Base-by-base conservation (phyloP, 768 basidiomycete genomes). In the Mycena maculata region DNA sequence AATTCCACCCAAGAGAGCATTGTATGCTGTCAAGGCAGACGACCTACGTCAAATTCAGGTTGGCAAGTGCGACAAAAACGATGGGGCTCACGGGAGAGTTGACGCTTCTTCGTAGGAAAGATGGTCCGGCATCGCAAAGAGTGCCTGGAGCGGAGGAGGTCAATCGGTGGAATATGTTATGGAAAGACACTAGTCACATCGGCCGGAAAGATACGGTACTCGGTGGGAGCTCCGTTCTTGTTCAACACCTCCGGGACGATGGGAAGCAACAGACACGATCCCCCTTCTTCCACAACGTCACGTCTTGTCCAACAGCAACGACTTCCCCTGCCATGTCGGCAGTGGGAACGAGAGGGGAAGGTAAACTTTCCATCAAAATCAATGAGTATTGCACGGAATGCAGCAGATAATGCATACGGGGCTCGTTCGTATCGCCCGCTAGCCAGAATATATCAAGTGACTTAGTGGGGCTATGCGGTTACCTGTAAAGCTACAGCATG, bases 1-100 rank as follows among this genome's bases (percentile, higher is more conserved):
- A 0, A 81, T 79, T 4, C 88, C 87, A 66, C 81, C 71, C n/a
- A n/a, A n/a, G 52, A 91, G 76, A 6, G 85, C 85, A 66, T 86
- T 89, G 78, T 90, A 92, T 0, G 90, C 88, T 0, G 89, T 92
- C 59, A 91, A 69, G 4, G 84, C 89, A 7, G 88, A 88, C 64
- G 86, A 88, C 31, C 85, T 87, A 53, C 7, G 48, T 22, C 30
- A 9, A 38, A 20, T 6, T n/a, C n/a, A 41, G 11, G 44, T 16
- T 38, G 20, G 23, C 36, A 16, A 28, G 7, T 73, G 41, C 71
- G 83, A 2, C 36, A 56, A 42, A 28, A 27, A 15, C 12, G 20
- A 27, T 47, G 25, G 15, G 15, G 10, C 48, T 31, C 23, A 61
- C 63, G 84, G 81, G 4, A 87, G 73, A 7, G 83, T 84, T 9